Evolutionary conservation across 768 basidiomycete species (phyloP).

Genomic region (Tricholoma hemisulphureum): DNA sequence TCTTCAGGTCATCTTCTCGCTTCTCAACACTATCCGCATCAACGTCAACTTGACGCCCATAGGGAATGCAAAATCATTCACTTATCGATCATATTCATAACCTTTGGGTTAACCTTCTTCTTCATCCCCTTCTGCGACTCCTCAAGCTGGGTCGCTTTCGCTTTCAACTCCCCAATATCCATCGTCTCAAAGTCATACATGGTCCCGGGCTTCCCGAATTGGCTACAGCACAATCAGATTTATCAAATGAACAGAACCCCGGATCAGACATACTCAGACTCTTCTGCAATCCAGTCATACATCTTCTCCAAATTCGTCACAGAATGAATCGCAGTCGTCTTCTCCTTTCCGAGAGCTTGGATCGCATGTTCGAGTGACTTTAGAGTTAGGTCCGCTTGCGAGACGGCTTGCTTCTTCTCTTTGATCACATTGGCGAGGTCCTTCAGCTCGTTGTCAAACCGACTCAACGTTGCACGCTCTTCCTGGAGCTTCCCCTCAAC

Average conservation of each 20-base stretch:
- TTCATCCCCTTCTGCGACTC: slow-evolving; percentile 82
- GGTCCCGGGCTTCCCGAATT: slow-evolving; percentile 79
- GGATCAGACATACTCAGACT: slow-evolving; percentile 66
- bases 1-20: slow-evolving; percentile 80
- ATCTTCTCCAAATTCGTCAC: slow-evolving; percentile 74
- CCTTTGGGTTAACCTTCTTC: slow-evolving; percentile 94
- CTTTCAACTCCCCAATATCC: slow-evolving; percentile 57
- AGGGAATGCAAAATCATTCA: slow-evolving; percentile 35
- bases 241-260: neutral
- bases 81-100: slow-evolving; percentile 95
- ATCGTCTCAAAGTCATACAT: slow-evolving; percentile 76
- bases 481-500: slow-evolving; percentile 74
- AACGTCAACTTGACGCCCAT: neutral
- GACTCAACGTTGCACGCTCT: slow-evolving; percentile 82
- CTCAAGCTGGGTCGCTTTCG: slow-evolving; percentile 73
- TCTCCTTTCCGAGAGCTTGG: slow-evolving; percentile 61
- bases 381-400: slow-evolving; percentile 63
- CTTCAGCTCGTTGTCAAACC: slow-evolving; percentile 87
- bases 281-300: slow-evolving; percentile 85
- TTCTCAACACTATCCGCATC: slow-evolving; percentile 78
- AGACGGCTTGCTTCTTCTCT: slow-evolving; percentile 69
- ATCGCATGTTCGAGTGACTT: slow-evolving; percentile 73
- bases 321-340: slow-evolving; percentile 46
- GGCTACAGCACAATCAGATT: slow-evolving; percentile 40
- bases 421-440: slow-evolving; percentile 81